Percentiles rank a stretch among this genome's conserved stretches.
These are phyloP conservation scores for Arxiozyma heterogenica DNA, from an alignment of 1,139 yeast genomes.

Conservation along the genomic window DNA sequence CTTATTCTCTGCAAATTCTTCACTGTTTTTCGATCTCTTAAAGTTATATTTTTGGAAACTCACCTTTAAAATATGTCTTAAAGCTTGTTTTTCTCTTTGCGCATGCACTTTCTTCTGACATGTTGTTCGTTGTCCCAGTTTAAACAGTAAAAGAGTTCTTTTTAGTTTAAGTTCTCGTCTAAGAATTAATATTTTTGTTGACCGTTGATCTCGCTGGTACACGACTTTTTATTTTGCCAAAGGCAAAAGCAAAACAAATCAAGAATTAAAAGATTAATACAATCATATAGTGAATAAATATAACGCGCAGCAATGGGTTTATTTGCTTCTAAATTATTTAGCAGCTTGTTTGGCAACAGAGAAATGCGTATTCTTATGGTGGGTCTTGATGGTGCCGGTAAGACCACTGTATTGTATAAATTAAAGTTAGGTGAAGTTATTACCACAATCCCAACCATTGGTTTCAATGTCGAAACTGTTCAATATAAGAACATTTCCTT, in stretches of 20 bases:
- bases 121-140: not conserved
- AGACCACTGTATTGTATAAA: constrained; percentile 83
- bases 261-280: not conserved
- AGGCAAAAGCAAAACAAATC: not conserved
- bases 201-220: no score
- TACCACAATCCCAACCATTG: constrained; percentile 89
- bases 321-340: constrained; percentile 78
- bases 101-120: no score
- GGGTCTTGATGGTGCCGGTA: constrained; percentile 90
- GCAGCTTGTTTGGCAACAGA: constrained; percentile 75
- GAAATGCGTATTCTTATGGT: constrained; percentile 93
- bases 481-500: constrained; percentile 90
- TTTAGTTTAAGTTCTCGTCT: no score
- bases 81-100: not conserved
- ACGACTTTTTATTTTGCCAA: no score
- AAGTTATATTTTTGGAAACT: no score
- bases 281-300: no score
- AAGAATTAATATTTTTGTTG: no score
- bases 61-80: no score
- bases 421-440: constrained; percentile 87
- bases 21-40: no score
- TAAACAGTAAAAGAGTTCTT: not conserved
- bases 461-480: constrained; percentile 90
- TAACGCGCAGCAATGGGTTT: constrained; percentile 54
- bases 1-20: no score